phyloP scores from a whole-genome alignment of 768 basidiomycete genomes.

The Inosperma sp. region DNA sequence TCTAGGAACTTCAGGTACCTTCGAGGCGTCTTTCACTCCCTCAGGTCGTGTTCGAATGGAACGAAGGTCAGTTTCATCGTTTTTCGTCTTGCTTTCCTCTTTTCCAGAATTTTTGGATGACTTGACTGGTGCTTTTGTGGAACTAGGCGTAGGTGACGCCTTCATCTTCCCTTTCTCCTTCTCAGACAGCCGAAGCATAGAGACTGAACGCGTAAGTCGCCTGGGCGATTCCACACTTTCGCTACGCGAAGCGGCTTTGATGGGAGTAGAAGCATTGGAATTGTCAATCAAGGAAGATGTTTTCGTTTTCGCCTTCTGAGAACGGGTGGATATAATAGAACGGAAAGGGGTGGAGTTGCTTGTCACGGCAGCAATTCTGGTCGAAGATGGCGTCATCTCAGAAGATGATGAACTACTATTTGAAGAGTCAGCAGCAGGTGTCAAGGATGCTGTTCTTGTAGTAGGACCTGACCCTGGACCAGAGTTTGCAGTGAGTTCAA shows the following conservation, averaged over 20 bases:
- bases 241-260: constrained; percentile 1
- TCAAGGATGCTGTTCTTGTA: constrained; percentile 38
- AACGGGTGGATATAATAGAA: constrained; percentile 58
- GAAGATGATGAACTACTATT: constrained; percentile 34
- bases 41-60: constrained; percentile 42
- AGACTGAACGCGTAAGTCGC: constrained; percentile 31
- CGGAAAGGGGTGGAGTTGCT: constrained; percentile 39
- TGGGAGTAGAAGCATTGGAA: not conserved
- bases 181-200: constrained; percentile 21
- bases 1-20: constrained; percentile 42
- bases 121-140: constrained; percentile 26
- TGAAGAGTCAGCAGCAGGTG: constrained; percentile 1
- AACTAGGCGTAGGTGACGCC: constrained; percentile 30
- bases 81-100: constrained; percentile 39
- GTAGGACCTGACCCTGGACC: constrained; percentile 40
- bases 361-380: constrained; percentile 32
- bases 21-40: constrained; percentile 32
- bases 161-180: constrained; percentile 37
- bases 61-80: constrained; percentile 43
- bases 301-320: constrained; percentile 43
- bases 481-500: constrained; percentile 46
- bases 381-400: constrained; percentile 30
- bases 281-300: constrained; percentile 10
- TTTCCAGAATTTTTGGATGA: constrained; percentile 22
- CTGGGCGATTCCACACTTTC: constrained; percentile 7